These are phyloP conservation scores for Elasticomyces elasticus DNA, from an alignment of 495 filamentous ascomycete genomes.

Conservation along the genomic window DNA sequence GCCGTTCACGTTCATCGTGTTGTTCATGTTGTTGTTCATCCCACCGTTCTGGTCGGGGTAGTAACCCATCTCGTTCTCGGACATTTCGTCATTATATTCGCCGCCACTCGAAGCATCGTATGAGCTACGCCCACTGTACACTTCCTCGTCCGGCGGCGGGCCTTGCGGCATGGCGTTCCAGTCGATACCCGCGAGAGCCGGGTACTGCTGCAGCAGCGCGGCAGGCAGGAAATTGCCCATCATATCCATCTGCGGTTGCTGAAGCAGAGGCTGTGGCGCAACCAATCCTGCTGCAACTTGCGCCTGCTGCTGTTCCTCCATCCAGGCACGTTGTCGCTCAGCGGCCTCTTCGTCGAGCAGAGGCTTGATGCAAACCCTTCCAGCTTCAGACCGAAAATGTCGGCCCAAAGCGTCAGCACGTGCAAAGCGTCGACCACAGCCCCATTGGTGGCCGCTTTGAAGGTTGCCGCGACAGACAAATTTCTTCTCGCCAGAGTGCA, in stretches of 20 bases:
- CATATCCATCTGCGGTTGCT: constrained; percentile 12
- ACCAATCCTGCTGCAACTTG: constrained; percentile 27
- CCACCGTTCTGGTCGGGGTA: constrained; percentile 7
- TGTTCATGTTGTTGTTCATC: not conserved
- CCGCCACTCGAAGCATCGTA: constrained; percentile 72
- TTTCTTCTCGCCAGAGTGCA: constrained; percentile 48
- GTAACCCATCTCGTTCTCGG: constrained; percentile 16
- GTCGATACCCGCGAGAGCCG: constrained; percentile 72
- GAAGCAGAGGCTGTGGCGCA: constrained; percentile 17
- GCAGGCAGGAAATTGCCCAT: constrained; percentile 50
- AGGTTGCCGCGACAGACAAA: constrained; percentile 91
- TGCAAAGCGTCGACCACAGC: constrained; percentile 86
- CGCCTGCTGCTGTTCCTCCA: constrained; percentile 55
- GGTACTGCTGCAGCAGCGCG: constrained; percentile 82
- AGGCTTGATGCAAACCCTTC: constrained; percentile 90
- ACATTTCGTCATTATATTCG: constrained; percentile 45
- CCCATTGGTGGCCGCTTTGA: constrained; percentile 73
- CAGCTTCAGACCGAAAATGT: constrained; percentile 95
- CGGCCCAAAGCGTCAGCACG: constrained; percentile 90
- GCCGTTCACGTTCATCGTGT: not conserved
- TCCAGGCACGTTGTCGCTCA: constrained; percentile 58
- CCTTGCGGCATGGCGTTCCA: constrained; percentile 48
- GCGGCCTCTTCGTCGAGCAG: constrained; percentile 71
- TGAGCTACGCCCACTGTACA: constrained; percentile 66
- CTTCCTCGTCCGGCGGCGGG: constrained; percentile 50